These are phyloP conservation scores for Adansonia grandidieri DNA, from an alignment of 441 rosid genomes.

Conservation along the genomic window DNA sequence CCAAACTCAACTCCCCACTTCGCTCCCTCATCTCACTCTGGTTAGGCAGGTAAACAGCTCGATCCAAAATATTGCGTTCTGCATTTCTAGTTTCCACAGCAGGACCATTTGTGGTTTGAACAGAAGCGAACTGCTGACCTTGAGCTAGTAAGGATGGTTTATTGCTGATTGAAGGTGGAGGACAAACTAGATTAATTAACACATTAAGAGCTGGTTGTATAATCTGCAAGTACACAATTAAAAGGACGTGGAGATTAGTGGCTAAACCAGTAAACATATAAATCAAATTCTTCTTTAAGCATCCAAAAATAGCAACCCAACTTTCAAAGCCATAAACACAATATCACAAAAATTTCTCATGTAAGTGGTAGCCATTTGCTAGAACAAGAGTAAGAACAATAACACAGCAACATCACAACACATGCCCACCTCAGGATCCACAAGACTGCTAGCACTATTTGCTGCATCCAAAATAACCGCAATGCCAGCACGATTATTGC, in stretches of 20 bases:
- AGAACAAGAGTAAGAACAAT: conserved; percentile 16
- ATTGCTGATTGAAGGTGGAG: conserved; percentile 97
- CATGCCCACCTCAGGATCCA: conserved; percentile 85
- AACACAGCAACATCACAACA: neutral
- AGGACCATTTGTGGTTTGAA: conserved; percentile 50
- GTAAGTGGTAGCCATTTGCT: neutral
- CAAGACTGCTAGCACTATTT: conserved; percentile 78
- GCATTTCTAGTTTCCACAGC: conserved; percentile 49
- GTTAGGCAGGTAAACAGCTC: conserved; percentile 43
- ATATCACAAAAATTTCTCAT: neutral
- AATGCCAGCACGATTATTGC: conserved; percentile 89
- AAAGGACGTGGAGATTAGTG: neutral
- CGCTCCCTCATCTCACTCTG: conserved; percentile 64
- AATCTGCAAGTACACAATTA: conserved; percentile 56
- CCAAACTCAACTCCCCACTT: conserved; percentile 52
- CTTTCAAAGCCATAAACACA: conserved; percentile 7
- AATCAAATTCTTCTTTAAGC: neutral
- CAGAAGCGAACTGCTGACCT: conserved; percentile 61
- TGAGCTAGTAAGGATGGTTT: conserved; percentile 68
- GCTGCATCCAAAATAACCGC: conserved; percentile 97
- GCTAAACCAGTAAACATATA: neutral
- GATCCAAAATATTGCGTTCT: conserved; percentile 49
- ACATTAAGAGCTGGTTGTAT: conserved; percentile 95
- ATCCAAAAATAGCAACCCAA: neutral
- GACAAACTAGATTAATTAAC: conserved; percentile 93